These are phyloP conservation scores for Saccharomycopsis fodiens DNA, from an alignment of 805 yeast genomes.

Conservation along the genomic window DNA sequence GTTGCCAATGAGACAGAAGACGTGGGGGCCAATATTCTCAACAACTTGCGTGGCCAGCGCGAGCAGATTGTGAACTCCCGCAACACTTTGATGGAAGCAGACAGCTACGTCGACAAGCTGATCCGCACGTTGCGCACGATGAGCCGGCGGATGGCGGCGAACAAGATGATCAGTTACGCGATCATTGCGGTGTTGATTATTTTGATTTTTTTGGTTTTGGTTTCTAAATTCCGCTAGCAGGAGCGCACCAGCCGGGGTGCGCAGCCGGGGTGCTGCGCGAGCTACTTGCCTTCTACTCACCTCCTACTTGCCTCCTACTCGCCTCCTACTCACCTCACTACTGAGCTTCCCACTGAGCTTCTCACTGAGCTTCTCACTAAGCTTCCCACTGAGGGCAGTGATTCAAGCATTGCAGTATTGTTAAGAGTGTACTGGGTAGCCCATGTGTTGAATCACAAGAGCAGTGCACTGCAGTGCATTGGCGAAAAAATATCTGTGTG, in stretches of 20 bases:
- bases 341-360: no score
- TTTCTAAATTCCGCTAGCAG: slow-evolving; percentile 63
- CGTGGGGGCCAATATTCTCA: slow-evolving; percentile 84
- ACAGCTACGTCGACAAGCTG: slow-evolving; percentile 84
- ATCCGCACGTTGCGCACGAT: slow-evolving; percentile 79
- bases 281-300: no score
- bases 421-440: no score
- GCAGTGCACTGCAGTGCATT: no score
- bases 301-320: no score
- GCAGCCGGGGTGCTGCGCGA: no score
- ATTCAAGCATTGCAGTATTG: no score
- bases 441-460: no score
- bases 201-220: slow-evolving; percentile 73
- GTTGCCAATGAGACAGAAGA: slow-evolving; percentile 88
- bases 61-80: slow-evolving; percentile 86
- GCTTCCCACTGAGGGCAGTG: no score
- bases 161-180: slow-evolving; percentile 82
- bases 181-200: slow-evolving; percentile 82
- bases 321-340: no score
- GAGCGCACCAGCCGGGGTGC: background rate
- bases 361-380: no score
- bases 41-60: slow-evolving; percentile 84
- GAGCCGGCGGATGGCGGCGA: slow-evolving; percentile 90
- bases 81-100: slow-evolving; percentile 82
- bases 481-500: no score